phyloP scores from a whole-genome alignment of 148 eudicot genomes.

The Rhododendron griersonianum region DNA sequence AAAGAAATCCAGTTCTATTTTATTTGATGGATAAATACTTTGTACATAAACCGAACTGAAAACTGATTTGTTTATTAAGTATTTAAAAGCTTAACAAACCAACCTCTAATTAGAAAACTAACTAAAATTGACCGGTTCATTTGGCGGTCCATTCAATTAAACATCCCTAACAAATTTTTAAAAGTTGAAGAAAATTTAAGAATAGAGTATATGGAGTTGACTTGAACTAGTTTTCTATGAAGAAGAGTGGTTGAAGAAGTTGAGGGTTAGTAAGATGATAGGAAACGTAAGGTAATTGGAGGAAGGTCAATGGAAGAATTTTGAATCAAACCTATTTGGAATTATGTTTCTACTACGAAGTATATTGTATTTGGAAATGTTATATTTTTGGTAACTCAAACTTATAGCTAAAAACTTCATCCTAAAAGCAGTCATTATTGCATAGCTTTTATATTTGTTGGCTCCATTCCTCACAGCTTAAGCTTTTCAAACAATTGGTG shows the following conservation, averaged over 20 bases:
- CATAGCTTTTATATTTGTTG: background rate
- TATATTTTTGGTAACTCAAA: too few species aligned
- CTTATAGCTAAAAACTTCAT: background rate
- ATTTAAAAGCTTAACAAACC: background rate
- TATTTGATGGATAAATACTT: background rate
- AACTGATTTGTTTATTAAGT: background rate
- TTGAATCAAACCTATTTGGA: background rate
- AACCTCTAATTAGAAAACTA: background rate
- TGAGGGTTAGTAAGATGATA: background rate
- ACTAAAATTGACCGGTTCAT: background rate
- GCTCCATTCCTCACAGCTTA: background rate
- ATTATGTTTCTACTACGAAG: background rate
- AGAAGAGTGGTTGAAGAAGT: background rate
- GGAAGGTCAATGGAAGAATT: background rate
- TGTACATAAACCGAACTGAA: background rate
- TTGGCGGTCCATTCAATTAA: too few species aligned
- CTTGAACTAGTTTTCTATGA: background rate
- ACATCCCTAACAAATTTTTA: too few species aligned
- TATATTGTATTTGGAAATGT: background rate
- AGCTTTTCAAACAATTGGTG: background rate
- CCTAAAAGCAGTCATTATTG: background rate
- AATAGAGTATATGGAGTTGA: background rate
- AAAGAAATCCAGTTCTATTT: background rate
- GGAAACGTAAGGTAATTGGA: background rate
- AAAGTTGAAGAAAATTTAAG: too few species aligned